Base-by-base conservation (phyloP, 441 rosid species). In the Francoa sonchifolia region DNA sequence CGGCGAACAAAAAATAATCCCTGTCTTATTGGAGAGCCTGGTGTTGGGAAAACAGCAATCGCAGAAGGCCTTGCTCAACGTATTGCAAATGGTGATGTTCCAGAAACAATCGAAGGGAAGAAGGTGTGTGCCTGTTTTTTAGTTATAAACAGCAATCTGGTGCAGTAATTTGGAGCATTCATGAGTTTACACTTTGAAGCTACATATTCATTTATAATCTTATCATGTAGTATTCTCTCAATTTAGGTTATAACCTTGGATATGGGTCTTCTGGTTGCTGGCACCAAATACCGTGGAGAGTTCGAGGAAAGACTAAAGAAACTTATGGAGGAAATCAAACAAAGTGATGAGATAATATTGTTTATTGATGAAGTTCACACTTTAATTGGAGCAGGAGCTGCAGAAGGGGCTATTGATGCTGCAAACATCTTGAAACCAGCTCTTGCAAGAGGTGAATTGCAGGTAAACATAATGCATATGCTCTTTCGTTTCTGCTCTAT, bases 11-110 rank as follows among this genome's bases (percentile, higher is more conserved):
- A 92, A 63, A 92, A 92, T 56, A 92, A 92, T 33, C 99, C 99
- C 0, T 82, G 93, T 66, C 96, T 92, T 61, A 88, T 92, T 33
- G 99, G 99, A 67, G 99, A 87, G 71, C 84, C 93, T 76, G 97
- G 99, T 39, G 99, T 92, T 40, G 99, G 99, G 40, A 92, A 92
- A 68, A 92, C 97, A 39, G 99, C 97, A 50, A 87, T 92, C 62
- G 96, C 97, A 0, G 97, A 92, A 72, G 97, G 94, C 45, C 83
- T 92, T 53, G 94, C 95, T 3, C 79, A 74, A 29, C 77, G 81
- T 12, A 92, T 92, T 62, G 75, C 95, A 12, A 76, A 61, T 58
- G 92, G 95, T 33, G 86, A 87, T 33, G 84, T 77, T 65, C 99
- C 97, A 37, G 77, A 76, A 31, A 83, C 88, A 38, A 90, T 92